Percentiles rank a stretch among this genome's conserved stretches.
These are phyloP conservation scores for Candida albicans DNA, from an alignment of 1,139 yeast species.

Conservation along the genomic window DNA sequence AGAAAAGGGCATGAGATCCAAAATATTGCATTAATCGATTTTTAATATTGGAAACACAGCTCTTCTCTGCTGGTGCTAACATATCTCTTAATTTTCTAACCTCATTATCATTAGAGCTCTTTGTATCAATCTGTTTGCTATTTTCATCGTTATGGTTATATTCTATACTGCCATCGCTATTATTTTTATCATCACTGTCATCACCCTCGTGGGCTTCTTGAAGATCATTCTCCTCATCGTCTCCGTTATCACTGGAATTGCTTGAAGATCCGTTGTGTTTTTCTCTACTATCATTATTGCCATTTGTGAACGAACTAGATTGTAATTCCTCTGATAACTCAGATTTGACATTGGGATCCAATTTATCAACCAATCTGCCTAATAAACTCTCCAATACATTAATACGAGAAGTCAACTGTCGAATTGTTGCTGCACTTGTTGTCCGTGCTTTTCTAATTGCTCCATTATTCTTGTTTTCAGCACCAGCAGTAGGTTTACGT, in stretches of 20 bases:
- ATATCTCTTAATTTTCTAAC: slow-evolving; percentile 13
- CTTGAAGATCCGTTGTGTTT: background rate
- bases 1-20: slow-evolving; percentile 21
- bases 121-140: background rate
- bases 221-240: background rate
- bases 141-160: background rate
- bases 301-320: background rate
- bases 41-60: slow-evolving; percentile 9
- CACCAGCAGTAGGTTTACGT: slow-evolving; percentile 1
- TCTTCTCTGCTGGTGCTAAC: slow-evolving; percentile 12
- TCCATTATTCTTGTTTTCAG: background rate
- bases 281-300: background rate
- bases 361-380: slow-evolving; percentile 10
- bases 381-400: slow-evolving; percentile 13
- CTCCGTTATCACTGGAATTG: background rate
- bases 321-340: slow-evolving; percentile 2
- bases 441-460: background rate
- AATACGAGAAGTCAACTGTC: slow-evolving; percentile 13
- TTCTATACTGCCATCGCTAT: background rate
- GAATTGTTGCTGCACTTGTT: slow-evolving; percentile 6
- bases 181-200: slow-evolving; percentile 5
- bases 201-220: background rate
- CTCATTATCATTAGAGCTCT: background rate
- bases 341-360: slow-evolving; percentile 9
- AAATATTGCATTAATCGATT: slow-evolving; percentile 14